Evolutionary conservation across 768 basidiomycete species (phyloP), one percentile per base, ranked within the genome.

Genomic region (Boletus rufocinnamomeus): DNA sequence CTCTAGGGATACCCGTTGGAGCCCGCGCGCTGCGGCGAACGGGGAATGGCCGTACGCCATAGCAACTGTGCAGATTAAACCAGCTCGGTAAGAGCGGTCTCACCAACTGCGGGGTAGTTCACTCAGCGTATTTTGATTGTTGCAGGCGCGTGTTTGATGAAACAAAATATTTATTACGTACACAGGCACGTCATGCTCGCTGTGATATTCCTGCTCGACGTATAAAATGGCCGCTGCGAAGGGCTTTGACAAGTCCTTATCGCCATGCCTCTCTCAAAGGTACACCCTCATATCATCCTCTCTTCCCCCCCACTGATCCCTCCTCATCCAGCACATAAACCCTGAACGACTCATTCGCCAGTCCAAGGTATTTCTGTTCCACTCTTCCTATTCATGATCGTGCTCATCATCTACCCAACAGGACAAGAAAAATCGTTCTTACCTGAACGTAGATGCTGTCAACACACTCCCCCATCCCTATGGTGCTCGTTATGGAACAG

Each of bases 401-500:
- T 23, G 21, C 54, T 49, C 45, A 63, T 16, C 28, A 13, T 49
- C 17, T 6, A 40, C 49, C n/a, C 30, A 43, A n/a, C 55, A 85
- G 81, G 84, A 84, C 66, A 81, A 81, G 49, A 79, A 79, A 51
- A 14, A 37, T 19, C 62, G 63, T 38, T 69, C 74, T 56, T 59
- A 65, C 41, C 66, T 80, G n/a, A 77, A 75, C 44, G 66, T 72
- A 16, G 69, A 69, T 3, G 54, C 75, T 3, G 64, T 76, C 8
- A 67, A 75, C 38, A 58, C 71, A 1, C 45, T 79, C 11, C 56
- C 66, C 0, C 80, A 82, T 56, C 70, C 82, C 0, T 89, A 88
- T 59, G 84, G 82, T 25, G 82, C 80, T 21, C 83, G 86, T 45
- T 90, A 89, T 68, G 81, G 81, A 17, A 86, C 86, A n/a, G 69